Conservation (phyloP, 345 rosid genomes). For the Moringa oleifera region DNA sequence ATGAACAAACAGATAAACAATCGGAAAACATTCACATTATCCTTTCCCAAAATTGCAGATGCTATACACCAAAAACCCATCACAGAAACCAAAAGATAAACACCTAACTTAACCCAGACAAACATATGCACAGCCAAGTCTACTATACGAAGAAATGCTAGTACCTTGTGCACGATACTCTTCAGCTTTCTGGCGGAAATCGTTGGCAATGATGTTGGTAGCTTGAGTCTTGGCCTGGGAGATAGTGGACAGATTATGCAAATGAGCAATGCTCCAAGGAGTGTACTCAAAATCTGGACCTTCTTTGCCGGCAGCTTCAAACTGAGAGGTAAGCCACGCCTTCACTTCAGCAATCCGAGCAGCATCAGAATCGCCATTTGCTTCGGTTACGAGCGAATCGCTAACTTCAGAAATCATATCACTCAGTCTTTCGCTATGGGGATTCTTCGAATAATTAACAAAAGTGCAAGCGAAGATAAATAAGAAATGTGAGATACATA, state of each 20-base stretch:
- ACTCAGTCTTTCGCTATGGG: conserved; percentile 32
- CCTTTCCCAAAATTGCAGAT: too few relatives aligned
- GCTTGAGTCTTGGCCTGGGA: conserved; percentile 90
- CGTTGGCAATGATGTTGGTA: conserved; percentile 78
- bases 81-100: background rate
- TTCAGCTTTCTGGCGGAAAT: conserved; percentile 82
- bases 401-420: conserved; percentile 28
- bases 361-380: conserved; percentile 50
- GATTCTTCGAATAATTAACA: background rate
- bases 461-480: background rate
- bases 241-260: conserved; percentile 66
- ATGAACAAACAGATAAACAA: background rate
- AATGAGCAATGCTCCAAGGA: conserved; percentile 67
- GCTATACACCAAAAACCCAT: background rate
- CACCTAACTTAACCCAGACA: background rate
- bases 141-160: conserved; percentile 5
- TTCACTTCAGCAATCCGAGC: conserved; percentile 74
- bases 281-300: conserved; percentile 84
- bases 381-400: conserved; percentile 35
- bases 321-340: conserved; percentile 76
- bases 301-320: conserved; percentile 76
- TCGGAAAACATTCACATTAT: too few relatives aligned
- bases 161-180: conserved; percentile 90
- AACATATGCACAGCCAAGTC: background rate
- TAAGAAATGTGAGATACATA: too few relatives aligned